A percentile compares a stretch with the other conserved stretches of the same genome.
phyloP scores from a whole-genome alignment of 306 rosid genomes.

The Fagus crenata region DNA sequence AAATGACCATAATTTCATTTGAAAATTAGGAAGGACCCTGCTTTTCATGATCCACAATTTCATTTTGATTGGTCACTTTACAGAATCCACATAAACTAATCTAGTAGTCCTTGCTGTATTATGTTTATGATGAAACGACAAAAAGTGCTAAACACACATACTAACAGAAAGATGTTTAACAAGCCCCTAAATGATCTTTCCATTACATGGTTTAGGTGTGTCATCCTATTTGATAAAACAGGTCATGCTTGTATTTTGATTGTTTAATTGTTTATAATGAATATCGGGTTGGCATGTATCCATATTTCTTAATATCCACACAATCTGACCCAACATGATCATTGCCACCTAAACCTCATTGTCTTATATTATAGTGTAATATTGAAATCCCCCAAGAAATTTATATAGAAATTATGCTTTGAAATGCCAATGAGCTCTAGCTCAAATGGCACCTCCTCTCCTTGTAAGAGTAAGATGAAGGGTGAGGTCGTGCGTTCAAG shows the following conservation, averaged over 20 bases:
- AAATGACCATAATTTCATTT: conserved; percentile 20
- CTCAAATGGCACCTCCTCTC: too few relatives aligned
- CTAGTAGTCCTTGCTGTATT: not conserved
- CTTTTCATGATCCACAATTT: conserved; percentile 23
- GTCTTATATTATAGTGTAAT: not conserved
- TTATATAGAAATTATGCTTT: not conserved
- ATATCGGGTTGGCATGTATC: not conserved
- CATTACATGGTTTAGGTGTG: conserved; percentile 1
- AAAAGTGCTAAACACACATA: not conserved
- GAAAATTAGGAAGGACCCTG: conserved; percentile 15
- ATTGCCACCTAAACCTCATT: conserved; percentile 4
- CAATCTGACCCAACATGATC: not conserved
- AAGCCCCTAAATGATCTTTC: conserved; percentile 4
- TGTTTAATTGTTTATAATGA: not conserved
- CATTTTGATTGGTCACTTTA: not conserved
- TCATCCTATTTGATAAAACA: conserved; percentile 6
- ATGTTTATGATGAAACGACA: not conserved
- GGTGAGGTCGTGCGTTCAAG: too few relatives aligned
- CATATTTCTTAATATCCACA: not conserved
- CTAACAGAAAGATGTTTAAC: not conserved
- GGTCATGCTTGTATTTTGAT: conserved; percentile 10
- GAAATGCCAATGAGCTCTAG: too few relatives aligned
- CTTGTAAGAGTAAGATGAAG: too few relatives aligned
- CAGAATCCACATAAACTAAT: not conserved
- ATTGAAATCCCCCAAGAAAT: not conserved